Base-by-base conservation (phyloP, 2,329 filamentous ascomycete genomes). In the Fusarium odoratissimum region DNA sequence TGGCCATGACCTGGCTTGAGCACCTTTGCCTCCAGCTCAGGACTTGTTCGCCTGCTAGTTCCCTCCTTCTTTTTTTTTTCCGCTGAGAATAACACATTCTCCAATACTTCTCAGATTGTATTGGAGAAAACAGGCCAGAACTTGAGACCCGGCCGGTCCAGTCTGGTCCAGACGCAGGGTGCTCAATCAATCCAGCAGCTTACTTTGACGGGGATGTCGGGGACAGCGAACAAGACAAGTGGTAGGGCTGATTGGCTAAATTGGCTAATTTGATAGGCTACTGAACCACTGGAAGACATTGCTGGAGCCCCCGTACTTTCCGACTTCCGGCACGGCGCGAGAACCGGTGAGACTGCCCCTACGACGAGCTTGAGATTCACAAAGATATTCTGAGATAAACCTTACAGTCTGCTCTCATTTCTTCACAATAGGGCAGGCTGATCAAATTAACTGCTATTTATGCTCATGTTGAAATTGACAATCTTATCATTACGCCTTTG, bases 361-460 rank as follows among this genome's bases (percentile, higher is more conserved):
- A 6, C 19, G 11, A 19, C 21, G 37, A 21, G 8, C 10, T 11
- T 13, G 16, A 8, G 30, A 6, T 31, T 9, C 14, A 30, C 28
- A 31, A 31, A 23, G 11, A 33, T 5, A 13, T n/a, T 12, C 11
- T 3, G 8, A 7, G 30, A 23, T 33, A n/a, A 23, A 33, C 8
- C 4, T 25, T 35, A 8, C n/a, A 19, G 46, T 51, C n/a, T 23
- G 6, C 12, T 6, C n/a, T 5, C 8, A 33, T 25, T 25, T 4
- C 19, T 25, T 51, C 10, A 12, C 3, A 14, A 19, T 8, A 10
- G 25, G 5, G 3, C 13, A 25, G 1, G 14, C 2, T 0, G 38
- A 16, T 12, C 3, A 8, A 17, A 21, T 19, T 35, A 2, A 19
- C 4, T 35, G 16, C 6, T 35, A 51, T 21, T 33, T 8, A 33